Conservation (phyloP, 116 monocot genomes). For the Papilionanthe hybrid region DNA sequence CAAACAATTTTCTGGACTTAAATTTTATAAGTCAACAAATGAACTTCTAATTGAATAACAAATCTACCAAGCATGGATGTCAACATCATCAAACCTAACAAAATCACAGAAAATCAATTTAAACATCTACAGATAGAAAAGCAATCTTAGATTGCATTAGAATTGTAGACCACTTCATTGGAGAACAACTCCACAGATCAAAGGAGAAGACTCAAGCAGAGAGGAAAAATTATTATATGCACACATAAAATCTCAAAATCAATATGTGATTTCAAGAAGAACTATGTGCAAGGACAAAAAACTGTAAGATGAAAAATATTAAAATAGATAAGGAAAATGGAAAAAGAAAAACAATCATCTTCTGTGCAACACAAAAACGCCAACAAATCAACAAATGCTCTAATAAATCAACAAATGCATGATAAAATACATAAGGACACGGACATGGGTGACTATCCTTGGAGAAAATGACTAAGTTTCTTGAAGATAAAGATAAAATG, state of each 20-base stretch:
- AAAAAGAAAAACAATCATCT: neutral
- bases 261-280: conserved; percentile 2
- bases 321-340: neutral
- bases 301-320: neutral
- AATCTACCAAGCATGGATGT: neutral
- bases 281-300: neutral
- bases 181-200: neutral
- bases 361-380: too few species aligned
- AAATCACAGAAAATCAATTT: neutral
- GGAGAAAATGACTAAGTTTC: too few species aligned
- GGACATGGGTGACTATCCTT: too few species aligned
- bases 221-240: neutral
- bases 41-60: neutral
- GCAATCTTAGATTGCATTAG: neutral
- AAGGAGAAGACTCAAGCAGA: conserved; percentile 3
- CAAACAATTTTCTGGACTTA: neutral
- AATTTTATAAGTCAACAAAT: neutral
- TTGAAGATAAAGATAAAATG: too few species aligned
- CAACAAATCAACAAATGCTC: too few species aligned
- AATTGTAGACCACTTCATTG: conserved; percentile 1
- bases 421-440: too few species aligned
- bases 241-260: conserved; percentile 5
- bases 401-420: too few species aligned
- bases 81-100: neutral
- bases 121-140: neutral